Percentiles rank a stretch among this genome's conserved stretches.
Evolutionary conservation across 441 rosid species (phyloP).

Genomic region (Capsella rubella): DNA sequence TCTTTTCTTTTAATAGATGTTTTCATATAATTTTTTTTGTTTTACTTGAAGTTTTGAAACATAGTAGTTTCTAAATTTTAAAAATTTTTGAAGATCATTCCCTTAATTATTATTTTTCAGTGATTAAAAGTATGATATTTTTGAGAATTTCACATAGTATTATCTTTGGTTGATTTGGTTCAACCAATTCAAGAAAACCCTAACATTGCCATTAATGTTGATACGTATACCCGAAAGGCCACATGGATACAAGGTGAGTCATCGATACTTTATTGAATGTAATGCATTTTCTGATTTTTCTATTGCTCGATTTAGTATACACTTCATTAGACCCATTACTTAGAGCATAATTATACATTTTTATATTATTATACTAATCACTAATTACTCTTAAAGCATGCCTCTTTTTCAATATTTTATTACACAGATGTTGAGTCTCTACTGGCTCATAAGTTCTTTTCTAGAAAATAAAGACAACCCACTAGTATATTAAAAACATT

Average conservation of each 20-base stretch:
- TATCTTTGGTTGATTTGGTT: slow-evolving; percentile 11
- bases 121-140: too few relatives aligned
- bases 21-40: too few relatives aligned
- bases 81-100: too few relatives aligned
- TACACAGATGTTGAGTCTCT: slow-evolving; percentile 51
- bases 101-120: too few relatives aligned
- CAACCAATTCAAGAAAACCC: slow-evolving; percentile 39
- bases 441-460: slow-evolving; percentile 55
- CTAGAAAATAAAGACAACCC: slow-evolving; percentile 59
- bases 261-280: slow-evolving; percentile 35
- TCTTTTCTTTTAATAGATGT: too few relatives aligned
- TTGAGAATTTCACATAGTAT: neutral
- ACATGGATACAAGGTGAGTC: slow-evolving; percentile 40
- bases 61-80: too few relatives aligned
- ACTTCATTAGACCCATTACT: slow-evolving; percentile 47
- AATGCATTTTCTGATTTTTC: slow-evolving; percentile 42
- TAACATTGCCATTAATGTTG: slow-evolving; percentile 32
- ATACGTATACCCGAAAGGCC: slow-evolving; percentile 37
- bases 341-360: slow-evolving; percentile 30
- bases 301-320: slow-evolving; percentile 58
- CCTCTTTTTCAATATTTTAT: slow-evolving; percentile 33
- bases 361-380: slow-evolving; percentile 39
- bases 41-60: too few relatives aligned
- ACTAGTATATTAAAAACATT: slow-evolving; percentile 42
- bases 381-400: slow-evolving; percentile 45